Evolutionary conservation across 192 early-diverging fungal genomes (phyloP), one percentile per base, ranked within the genome.

Genomic region (Backusella tuberculispora): DNA sequence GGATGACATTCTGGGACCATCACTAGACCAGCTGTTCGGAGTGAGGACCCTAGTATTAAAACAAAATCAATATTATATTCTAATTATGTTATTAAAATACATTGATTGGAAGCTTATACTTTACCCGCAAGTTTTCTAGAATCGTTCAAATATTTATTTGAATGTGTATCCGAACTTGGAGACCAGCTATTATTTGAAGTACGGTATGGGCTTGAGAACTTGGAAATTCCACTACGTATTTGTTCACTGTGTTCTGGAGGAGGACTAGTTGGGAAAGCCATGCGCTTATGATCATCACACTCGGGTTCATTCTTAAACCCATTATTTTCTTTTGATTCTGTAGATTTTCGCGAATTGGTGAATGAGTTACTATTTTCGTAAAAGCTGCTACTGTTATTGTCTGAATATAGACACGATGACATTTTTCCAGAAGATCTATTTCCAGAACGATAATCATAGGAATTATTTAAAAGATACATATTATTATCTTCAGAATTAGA

Each of bases 371-470:
- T 69, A 19, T 24, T 69, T 41, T 29, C 67, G 43, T 41, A 19
- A 40, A 19, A 40, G 42, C 47, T 41, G 19, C 37, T 71, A 29
- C 6, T 34, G 8, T 0, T 48, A 15, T 45, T 43, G 53, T 72
- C 21, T 26, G 50, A 53, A 41, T n/a, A 63, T 19, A 46, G 40
- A 8, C 17, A 21, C 7, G 42, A 24, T 21, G 38, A 44, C 41
- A 43, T 21, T 43, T 67, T 37, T 21, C 37, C 34, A 66, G 41
- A 42, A 17, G 17, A 17, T 37, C 10, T 37, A 17, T 43, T 37
- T n/a, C 68, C 42, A 44, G 50, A 46, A n/a, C 71, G 71, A 29
- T 78, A 78, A 42, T 78, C 76, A 60, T 68, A 78, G 19, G 76
- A 40, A 29, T 72, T 73, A 21, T 78, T 78, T 40, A 78, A 40